Percentiles rank a stretch among this genome's conserved stretches.
These are phyloP conservation scores for Psilocybe cubensis DNA, from an alignment of 768 basidiomycete genomes.

Conservation along the genomic window DNA sequence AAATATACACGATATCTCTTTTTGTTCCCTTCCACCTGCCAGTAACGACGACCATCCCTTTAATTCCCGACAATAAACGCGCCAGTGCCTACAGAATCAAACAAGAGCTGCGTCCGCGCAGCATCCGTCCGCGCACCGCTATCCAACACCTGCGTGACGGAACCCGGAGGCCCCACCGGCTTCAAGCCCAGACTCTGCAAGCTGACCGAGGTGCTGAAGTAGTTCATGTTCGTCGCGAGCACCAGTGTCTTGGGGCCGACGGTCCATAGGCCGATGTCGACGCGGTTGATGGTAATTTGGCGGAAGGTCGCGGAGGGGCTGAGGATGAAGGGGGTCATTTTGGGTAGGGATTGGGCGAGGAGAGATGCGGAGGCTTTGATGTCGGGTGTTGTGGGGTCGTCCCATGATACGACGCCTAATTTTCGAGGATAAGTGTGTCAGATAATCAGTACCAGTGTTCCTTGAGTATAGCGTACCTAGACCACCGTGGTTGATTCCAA, in stretches of 20 bases:
- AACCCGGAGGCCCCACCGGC: conserved; percentile 7
- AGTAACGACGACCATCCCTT: too few species aligned
- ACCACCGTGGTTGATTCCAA: conserved; percentile 74
- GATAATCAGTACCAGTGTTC: background rate
- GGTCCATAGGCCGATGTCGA: conserved; percentile 59
- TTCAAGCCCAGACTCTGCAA: conserved; percentile 33
- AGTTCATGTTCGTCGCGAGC: conserved; percentile 55
- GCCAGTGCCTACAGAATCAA: conserved; percentile 44
- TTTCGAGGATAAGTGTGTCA: background rate
- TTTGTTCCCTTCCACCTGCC: too few species aligned
- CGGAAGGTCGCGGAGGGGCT: conserved; percentile 42
- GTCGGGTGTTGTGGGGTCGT: conserved; percentile 53
- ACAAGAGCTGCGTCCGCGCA: conserved; percentile 31
- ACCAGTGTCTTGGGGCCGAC: conserved; percentile 44
- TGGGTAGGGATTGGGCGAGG: conserved; percentile 47
- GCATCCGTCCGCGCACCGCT: conserved; percentile 33
- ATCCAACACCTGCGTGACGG: conserved; percentile 35
- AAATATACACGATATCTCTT: too few species aligned
- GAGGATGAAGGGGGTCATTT: conserved; percentile 51
- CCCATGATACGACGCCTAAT: conserved; percentile 53
- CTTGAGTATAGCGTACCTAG: conserved; percentile 12
- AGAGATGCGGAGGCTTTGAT: conserved; percentile 56
- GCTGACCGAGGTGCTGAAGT: conserved; percentile 35
- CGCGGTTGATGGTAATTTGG: conserved; percentile 40
- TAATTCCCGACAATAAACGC: conserved; percentile 34